These are phyloP conservation scores for Ephemerocybe angulata DNA, from an alignment of 768 basidiomycete genomes.

Conservation along the genomic window DNA sequence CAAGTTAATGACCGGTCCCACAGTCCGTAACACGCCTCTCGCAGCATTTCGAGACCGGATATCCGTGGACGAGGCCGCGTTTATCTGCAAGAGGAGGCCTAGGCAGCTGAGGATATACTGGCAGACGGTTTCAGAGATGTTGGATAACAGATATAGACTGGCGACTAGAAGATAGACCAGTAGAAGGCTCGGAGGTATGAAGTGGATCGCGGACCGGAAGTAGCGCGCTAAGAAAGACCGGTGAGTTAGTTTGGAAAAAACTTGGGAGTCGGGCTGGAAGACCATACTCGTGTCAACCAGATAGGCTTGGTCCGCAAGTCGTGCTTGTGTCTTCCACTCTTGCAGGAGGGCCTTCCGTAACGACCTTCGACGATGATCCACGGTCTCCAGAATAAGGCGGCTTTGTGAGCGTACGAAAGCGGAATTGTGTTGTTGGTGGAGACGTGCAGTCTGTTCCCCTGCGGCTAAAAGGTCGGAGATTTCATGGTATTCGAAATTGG, in stretches of 20 bases:
- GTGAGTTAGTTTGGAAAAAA: too few species aligned
- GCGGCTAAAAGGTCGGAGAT: too few species aligned
- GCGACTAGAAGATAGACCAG: neutral
- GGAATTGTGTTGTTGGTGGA: too few species aligned
- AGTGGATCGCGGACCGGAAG: neutral
- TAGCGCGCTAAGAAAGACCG: neutral
- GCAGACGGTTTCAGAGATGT: neutral
- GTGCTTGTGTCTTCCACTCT: too few species aligned
- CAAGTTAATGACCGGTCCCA: neutral
- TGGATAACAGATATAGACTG: neutral
- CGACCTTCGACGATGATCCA: too few species aligned
- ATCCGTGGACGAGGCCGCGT: neutral
- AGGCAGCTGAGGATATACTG: neutral
- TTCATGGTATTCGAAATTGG: too few species aligned
- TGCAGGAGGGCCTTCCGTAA: too few species aligned
- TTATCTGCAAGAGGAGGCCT: neutral
- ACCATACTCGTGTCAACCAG: neutral
- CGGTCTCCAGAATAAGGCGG: too few species aligned
- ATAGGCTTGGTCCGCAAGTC: neutral
- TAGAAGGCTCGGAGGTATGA: neutral
- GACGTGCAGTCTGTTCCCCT: too few species aligned
- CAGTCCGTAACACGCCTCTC: neutral
- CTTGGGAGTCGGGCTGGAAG: neutral
- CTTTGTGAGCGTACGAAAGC: too few species aligned
- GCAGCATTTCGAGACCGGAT: neutral